Evolutionary conservation across 306 rosid genomes (phyloP), one percentile per base, ranked within the genome.

Genomic region (Hippophae tibetana): DNA sequence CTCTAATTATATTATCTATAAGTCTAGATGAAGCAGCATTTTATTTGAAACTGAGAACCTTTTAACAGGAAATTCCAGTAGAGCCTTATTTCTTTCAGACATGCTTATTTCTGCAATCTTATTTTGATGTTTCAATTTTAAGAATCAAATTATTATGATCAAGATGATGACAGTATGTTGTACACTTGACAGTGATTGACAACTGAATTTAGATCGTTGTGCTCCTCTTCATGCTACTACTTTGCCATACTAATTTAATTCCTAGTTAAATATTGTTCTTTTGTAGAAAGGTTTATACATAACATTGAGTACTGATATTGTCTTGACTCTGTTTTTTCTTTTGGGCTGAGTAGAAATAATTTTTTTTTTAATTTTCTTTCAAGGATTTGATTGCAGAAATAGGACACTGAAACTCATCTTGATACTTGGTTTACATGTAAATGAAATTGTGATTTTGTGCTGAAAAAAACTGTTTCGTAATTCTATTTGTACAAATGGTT

Each of bases 21-120:
- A 59, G 67, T 69, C 60, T 69, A 64, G 69, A 60, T 47, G 48
- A 63, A 64, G 58, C 64, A 18, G 75, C 54, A 54, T 77, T 60
- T 61, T 48, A 43, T 42, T 73, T 63, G 47, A 47, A 50, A 46
- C 48, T n/a, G 66, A 52, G 49, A 18, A 18, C 23, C 46, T 61
- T 77, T 75, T 69, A 54, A 73, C 76, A 52, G 62, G 62, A 56
- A 57, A 57, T 56, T 72, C 48, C 45, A 58, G 50, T 43, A 56
- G 64, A 56, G 54, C 61, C 64, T 61, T 58, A 57, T 60, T 49
- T 68, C 58, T 60, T 51, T 62, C 61, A 59, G 52, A 46, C 62
- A 45, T 52, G 67, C 45, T 54, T 62, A 65, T 60, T 65, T 47
- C 42, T 50, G 61, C 47, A 64, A 18, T 50, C 50, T 54, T 75